A percentile compares a stretch with the other conserved stretches of the same genome.
phyloP scores from a whole-genome alignment of 345 rosid species.

The Iberis pinnata region DNA sequence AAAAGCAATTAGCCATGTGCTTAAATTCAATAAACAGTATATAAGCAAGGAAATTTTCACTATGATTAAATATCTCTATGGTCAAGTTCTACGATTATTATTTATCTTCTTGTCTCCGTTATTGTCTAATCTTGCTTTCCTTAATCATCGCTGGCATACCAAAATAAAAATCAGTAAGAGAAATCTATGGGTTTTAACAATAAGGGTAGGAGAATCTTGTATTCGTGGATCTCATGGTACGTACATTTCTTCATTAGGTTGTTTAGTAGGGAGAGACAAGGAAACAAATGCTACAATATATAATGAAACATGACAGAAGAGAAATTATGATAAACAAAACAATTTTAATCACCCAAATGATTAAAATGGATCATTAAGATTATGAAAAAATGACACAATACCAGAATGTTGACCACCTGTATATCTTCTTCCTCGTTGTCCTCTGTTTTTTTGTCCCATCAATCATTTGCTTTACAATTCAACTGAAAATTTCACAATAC shows the following conservation, averaged over 20 bases:
- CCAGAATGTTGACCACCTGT: conserved; percentile 18
- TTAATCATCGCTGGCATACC: too few species aligned
- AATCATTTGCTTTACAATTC: too few species aligned
- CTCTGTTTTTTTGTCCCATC: too few species aligned
- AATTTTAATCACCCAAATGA: conserved; percentile 16
- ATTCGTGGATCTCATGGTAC: conserved; percentile 24
- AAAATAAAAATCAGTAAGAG: too few species aligned
- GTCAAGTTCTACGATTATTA: too few species aligned
- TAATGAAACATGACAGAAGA: conserved; percentile 26
- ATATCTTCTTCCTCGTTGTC: conserved; percentile 20
- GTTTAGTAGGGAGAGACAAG: conserved; percentile 12
- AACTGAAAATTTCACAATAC: conserved; percentile 26
- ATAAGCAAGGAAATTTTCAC: too few species aligned
- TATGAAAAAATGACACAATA: not conserved
- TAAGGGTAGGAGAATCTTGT: conserved; percentile 8
- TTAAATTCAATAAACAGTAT: too few species aligned
- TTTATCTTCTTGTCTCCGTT: too few species aligned
- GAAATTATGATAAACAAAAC: conserved; percentile 6
- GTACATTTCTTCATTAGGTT: conserved; percentile 16
- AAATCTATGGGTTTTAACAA: conserved; percentile 27
- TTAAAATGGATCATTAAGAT: not conserved
- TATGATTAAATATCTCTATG: too few species aligned
- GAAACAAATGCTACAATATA: conserved; percentile 4
- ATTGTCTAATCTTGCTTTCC: too few species aligned
- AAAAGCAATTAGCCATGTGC: too few species aligned